Conservation (phyloP, 345 rosid genomes). For the Kernera saxatilis region DNA sequence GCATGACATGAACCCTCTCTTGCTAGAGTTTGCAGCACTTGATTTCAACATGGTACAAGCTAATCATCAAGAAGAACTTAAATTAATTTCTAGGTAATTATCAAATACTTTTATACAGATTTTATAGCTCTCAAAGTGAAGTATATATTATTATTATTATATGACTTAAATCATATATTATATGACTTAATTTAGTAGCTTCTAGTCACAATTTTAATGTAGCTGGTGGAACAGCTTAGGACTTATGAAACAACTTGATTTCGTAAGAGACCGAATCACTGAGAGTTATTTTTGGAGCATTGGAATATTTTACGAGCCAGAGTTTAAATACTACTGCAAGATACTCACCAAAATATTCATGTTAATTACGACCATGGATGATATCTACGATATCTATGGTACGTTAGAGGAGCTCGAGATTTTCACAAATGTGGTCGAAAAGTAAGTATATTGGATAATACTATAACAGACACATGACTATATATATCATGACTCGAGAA, state of each 20-base stretch:
- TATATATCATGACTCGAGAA: not conserved
- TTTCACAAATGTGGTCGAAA: conserved; percentile 21
- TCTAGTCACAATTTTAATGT: too few relatives aligned
- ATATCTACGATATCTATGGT: conserved; percentile 42
- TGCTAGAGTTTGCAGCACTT: conserved; percentile 41
- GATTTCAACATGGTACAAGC: conserved; percentile 44
- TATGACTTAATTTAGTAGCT: not conserved
- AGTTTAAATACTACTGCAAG: conserved; percentile 26
- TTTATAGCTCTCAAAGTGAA: not conserved
- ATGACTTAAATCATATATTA: not conserved
- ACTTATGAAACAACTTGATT: conserved; percentile 25
- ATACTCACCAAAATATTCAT: conserved; percentile 14
- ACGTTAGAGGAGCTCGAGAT: conserved; percentile 35
- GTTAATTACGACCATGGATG: conserved; percentile 31
- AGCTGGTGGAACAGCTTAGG: conserved; percentile 42
- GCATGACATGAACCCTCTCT: conserved; percentile 10
- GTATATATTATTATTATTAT: not conserved
- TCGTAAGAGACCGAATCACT: conserved; percentile 37
- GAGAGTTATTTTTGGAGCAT: conserved; percentile 36
- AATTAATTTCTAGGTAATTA: conserved; percentile 26
- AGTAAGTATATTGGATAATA: not conserved
- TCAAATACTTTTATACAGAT: not conserved
- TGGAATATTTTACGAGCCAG: conserved; percentile 28
- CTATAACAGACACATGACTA: not conserved
- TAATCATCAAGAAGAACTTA: conserved; percentile 39